Percentiles rank a stretch among this genome's conserved stretches.
Conservation (phyloP, 2,329 filamentous ascomycete species). For the Claviceps maximensis region DNA sequence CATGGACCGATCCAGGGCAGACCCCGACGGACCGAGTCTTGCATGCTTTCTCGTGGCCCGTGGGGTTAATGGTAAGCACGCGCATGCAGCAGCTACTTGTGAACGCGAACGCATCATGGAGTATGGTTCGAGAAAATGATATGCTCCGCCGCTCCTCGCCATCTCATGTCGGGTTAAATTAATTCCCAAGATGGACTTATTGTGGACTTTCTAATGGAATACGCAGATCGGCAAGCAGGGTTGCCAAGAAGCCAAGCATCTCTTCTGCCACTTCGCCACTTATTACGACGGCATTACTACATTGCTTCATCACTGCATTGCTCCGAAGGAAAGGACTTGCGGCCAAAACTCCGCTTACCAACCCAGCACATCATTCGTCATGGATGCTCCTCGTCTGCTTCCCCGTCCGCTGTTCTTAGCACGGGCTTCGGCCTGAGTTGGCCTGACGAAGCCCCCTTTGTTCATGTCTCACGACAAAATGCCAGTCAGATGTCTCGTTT, state of each 20-base stretch:
- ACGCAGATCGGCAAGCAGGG: neutral
- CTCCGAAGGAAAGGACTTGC: neutral
- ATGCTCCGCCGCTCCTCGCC: neutral
- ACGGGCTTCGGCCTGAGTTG: neutral
- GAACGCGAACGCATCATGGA: neutral
- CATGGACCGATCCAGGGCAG: too few relatives aligned
- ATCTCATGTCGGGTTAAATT: neutral
- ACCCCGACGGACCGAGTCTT: neutral
- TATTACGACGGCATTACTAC: neutral
- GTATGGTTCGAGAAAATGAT: neutral
- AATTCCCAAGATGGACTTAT: neutral
- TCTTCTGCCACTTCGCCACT: neutral
- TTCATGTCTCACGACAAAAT: neutral
- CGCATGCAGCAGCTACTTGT: neutral
- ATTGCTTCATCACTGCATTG: neutral
- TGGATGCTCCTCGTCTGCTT: neutral
- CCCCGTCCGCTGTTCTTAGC: neutral
- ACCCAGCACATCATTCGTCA: neutral
- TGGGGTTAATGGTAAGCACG: neutral
- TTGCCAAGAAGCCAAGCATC: neutral
- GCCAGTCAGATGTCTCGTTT: conserved; percentile 1
- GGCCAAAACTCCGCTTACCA: neutral
- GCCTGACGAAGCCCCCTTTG: neutral
- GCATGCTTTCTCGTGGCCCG: neutral
- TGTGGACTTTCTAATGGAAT: neutral